These are phyloP conservation scores for Starmerella sp. DNA, from an alignment of 805 yeast genomes.

Conservation along the genomic window DNA sequence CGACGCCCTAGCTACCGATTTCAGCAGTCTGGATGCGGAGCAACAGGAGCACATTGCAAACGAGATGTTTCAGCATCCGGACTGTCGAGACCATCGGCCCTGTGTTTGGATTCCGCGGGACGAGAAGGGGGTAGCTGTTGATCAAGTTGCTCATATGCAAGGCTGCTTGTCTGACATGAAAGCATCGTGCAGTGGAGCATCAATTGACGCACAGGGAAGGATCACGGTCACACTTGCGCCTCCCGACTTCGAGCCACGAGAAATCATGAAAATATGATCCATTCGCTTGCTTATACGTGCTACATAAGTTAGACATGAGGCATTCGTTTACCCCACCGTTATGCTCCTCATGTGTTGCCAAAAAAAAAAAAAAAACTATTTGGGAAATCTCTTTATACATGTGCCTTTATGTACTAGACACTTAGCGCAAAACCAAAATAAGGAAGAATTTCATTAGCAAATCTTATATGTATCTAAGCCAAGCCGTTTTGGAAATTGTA, in stretches of 20 bases:
- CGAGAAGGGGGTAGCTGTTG: slow-evolving; percentile 29
- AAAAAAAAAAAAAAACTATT: no score
- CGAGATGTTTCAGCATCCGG: slow-evolving; percentile 28
- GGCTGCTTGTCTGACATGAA: slow-evolving; percentile 21
- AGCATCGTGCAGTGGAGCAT: slow-evolving; percentile 26
- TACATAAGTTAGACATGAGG: no score
- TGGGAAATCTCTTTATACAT: no score
- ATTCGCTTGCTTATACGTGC: background rate
- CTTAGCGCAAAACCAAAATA: no score
- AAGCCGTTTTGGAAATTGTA: background rate
- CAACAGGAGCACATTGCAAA: slow-evolving; percentile 23
- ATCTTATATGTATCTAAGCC: background rate
- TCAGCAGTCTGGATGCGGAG: slow-evolving; percentile 20
- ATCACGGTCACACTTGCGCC: slow-evolving; percentile 22
- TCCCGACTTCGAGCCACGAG: slow-evolving; percentile 21
- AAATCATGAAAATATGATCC: background rate
- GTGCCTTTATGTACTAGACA: no score
- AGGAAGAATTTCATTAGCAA: background rate
- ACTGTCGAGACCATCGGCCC: slow-evolving; percentile 25
- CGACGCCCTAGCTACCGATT: slow-evolving; percentile 25
- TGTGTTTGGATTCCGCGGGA: slow-evolving; percentile 39
- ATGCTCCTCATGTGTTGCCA: no score
- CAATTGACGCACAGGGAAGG: slow-evolving; percentile 20
- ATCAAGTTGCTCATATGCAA: slow-evolving; percentile 27
- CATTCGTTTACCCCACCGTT: no score